Percentiles rank a stretch among this genome's conserved stretches.
Conservation (phyloP, 768 basidiomycete genomes). For the Russula sp. region DNA sequence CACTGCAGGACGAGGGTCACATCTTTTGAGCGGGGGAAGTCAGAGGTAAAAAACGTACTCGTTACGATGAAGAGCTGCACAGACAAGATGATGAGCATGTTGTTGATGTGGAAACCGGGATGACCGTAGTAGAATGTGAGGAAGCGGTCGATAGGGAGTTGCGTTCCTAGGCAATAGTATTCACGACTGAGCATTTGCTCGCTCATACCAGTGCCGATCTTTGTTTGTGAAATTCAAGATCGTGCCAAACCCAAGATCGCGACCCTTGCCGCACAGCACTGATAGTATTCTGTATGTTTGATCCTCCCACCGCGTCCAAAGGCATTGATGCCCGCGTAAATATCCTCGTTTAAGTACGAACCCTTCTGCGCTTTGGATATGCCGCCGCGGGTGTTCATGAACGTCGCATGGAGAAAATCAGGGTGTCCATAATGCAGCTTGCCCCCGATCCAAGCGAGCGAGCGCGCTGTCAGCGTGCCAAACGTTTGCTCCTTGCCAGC, state of each 20-base stretch:
- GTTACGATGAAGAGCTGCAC: no score
- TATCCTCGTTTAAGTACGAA: constrained; percentile 97
- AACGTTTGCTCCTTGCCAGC: no score
- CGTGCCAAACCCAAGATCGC: constrained; percentile 97
- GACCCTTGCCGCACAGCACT: constrained; percentile 98
- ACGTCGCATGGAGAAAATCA: constrained; percentile 95
- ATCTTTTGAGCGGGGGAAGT: neutral
- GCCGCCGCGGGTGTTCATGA: constrained; percentile 97
- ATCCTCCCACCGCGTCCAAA: constrained; percentile 94
- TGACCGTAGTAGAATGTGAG: constrained; percentile 99
- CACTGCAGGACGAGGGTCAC: no score
- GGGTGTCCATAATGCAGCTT: constrained; percentile 99
- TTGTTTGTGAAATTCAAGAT: constrained; percentile 99
- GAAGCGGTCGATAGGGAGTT: no score
- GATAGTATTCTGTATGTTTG: constrained; percentile 99
- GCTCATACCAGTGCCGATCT: no score
- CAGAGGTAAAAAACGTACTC: constrained; percentile 43
- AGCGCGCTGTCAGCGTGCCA: no score
- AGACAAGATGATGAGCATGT: no score
- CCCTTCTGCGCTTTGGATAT: constrained; percentile 99
- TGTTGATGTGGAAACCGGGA: constrained; percentile 98
- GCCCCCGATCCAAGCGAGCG: no score
- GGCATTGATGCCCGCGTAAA: constrained; percentile 98
- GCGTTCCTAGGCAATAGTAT: no score
- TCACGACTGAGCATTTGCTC: no score